Conservation (phyloP, 768 basidiomycete species). For the Suillus clintonianus region DNA sequence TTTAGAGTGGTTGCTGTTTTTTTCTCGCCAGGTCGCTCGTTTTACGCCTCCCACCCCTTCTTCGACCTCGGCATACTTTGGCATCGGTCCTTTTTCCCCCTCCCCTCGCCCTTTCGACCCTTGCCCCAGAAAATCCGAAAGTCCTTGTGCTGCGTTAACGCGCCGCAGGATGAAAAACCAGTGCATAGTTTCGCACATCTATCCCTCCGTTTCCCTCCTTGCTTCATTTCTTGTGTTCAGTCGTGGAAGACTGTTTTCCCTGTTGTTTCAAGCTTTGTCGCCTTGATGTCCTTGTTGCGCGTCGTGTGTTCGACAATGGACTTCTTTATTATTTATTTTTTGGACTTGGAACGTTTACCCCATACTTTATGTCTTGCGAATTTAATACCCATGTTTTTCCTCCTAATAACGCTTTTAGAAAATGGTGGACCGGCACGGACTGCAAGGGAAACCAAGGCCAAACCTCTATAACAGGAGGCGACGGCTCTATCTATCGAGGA, state of each 20-base stretch:
- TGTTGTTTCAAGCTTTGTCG: conserved; percentile 1
- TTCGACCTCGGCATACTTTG: not conserved
- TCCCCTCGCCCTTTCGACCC: not conserved
- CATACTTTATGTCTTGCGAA: not conserved
- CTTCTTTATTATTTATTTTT: not conserved
- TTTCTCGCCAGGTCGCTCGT: not conserved
- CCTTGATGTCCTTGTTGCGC: not conserved
- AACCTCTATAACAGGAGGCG: too few species aligned
- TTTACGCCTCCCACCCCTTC: not conserved
- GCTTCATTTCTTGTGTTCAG: not conserved
- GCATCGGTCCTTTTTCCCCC: not conserved
- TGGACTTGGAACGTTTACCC: not conserved
- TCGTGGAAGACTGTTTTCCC: conserved; percentile 1
- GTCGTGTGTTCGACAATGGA: not conserved
- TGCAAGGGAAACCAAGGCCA: too few species aligned
- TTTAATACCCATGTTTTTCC: not conserved
- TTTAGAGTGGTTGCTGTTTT: not conserved
- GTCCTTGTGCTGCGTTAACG: conserved; percentile 1
- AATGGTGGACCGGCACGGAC: too few species aligned
- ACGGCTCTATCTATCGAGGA: too few species aligned
- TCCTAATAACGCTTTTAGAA: not conserved
- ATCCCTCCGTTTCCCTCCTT: not conserved
- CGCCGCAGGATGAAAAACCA: conserved; percentile 1
- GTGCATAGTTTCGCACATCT: not conserved
- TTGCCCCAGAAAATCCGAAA: not conserved